phyloP scores from a whole-genome alignment of 805 yeast genomes.

The Saccharomycopsis vini region DNA sequence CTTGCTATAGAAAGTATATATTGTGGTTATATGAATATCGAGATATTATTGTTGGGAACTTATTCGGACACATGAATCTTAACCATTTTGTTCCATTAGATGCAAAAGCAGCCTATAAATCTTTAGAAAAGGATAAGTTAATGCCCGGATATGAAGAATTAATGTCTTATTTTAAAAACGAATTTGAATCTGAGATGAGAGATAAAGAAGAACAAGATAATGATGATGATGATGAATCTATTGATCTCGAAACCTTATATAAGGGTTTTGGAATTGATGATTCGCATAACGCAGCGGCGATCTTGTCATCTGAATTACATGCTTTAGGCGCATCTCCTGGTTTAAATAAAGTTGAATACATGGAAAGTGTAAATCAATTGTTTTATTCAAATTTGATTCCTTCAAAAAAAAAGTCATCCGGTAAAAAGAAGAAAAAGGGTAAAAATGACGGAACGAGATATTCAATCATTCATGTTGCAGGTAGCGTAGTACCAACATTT shows the following conservation, averaged over 20 bases:
- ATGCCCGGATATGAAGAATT: constrained; percentile 25
- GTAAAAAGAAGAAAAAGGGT: constrained; percentile 20
- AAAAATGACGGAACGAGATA: constrained; percentile 34
- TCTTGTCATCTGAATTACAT: constrained; percentile 29
- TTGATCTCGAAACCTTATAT: constrained; percentile 23
- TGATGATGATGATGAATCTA: constrained; percentile 13
- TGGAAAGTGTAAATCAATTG: constrained; percentile 46
- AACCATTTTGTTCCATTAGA: constrained; percentile 80
- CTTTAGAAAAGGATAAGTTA: constrained; percentile 20
- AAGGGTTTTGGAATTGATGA: constrained; percentile 20
- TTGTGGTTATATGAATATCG: constrained; percentile 80
- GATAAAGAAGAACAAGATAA: neutral
- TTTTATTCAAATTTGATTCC: constrained; percentile 20
- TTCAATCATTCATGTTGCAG: constrained; percentile 57
- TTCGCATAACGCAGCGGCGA: constrained; percentile 23
- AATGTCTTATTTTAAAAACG: constrained; percentile 23
- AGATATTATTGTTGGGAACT: constrained; percentile 74
- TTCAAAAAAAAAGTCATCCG: constrained; percentile 20
- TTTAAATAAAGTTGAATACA: constrained; percentile 52
- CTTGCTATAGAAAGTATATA: constrained; percentile 66
- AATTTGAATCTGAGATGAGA: too few species aligned
- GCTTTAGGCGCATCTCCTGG: constrained; percentile 56
- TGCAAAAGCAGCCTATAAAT: constrained; percentile 55
- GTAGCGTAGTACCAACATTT: constrained; percentile 77
- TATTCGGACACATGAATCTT: constrained; percentile 84